Base-by-base conservation (phyloP, 495 filamentous ascomycete genomes). In the Xylaria grammica region DNA sequence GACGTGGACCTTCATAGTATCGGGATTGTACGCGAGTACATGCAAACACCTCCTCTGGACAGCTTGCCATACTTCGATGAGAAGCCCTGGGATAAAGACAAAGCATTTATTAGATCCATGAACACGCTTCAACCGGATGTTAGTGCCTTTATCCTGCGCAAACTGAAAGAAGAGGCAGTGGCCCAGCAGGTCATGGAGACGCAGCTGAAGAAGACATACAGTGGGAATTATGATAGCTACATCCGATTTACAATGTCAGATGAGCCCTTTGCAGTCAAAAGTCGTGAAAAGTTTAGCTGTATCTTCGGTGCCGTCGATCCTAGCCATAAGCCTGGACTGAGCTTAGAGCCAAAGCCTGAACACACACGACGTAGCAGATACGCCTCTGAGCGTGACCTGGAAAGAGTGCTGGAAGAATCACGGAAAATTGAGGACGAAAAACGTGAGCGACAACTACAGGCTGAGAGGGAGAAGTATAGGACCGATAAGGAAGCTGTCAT, bases 401-500 rank as follows among this genome's bases (percentile, higher is more conserved):
- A 94, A 67, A 85, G 85, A 53, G 90, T 89, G 4, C 74, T 97
- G 4, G 86, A 90, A 62, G 88, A 91, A 63, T 96, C 92, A 2
- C 85, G 89, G 56, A 87, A 87, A 44, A 90, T 89, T 42, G 90
- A 86, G n/a, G 87, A 87, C 67, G 87, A 93, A 70, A 88, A 87
- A 68, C 78, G 89, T 48, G 90, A 91, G 62, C 84, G 87, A 53
- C 87, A 89, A 60, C 82, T 89, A 29, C 85, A 86, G 17, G 87
- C 87, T 65, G 84, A 87, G 34, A 89, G 89, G 63, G 89, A 90
- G 34, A 88, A 88, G 48, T 84, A 90, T 46, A 91, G 94, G 66
- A 86, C 86, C 45, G 88, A 88, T 1, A 92, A 92, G 69, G 95
- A 99, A 77, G 95, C 95, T 0, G 81, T 84, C 2, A 87, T 98